Base-by-base conservation (phyloP, 169 alveolate species). In the Plasmodium fragile region DNA sequence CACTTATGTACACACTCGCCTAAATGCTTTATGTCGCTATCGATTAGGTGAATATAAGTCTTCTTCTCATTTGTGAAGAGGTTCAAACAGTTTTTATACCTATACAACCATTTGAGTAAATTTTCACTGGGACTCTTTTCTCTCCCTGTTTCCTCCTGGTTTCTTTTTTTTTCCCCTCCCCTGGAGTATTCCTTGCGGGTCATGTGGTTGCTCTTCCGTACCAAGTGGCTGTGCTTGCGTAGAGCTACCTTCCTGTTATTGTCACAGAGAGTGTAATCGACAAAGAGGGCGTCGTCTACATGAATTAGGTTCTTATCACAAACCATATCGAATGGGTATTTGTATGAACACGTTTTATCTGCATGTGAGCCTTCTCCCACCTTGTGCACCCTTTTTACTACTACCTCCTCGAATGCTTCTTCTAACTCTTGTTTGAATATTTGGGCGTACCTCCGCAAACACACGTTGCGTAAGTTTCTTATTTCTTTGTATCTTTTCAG, bases 61-160 rank as follows among this genome's bases (percentile, higher is more conserved):
- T 34, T 2, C 43, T 53, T 73, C 13, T 72, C 41, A 7, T 53
- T 8, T 16, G 65, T 41, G 65, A 85, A 85, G 6, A 59, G 8
- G 10, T 75, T 73, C 5, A 18, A 53, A 36, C 43, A 52, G 45
- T 85, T 85, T 73, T 28, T 85, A 75, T 16, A 85, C 43, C 93
- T 25, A 18, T 85, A 85, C 16, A 85, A n/a, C 93, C 93, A 85
- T 8, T 85, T 85, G 25, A 75, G 39, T 49, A 75, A 73, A 13
- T 73, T 8, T 32, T 55, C 75, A 65, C 11, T 22, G 13, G 39
- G 75, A 1, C 5, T 55, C n/a, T 34, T 32, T 79, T 18, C 43
- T 7, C 30, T 6, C 28, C 16, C n/a, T 32, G 0, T 28, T n/a
- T n/a, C 6, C 28, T 34, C 6, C 25, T n/a, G 30, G 45, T 39